Base-by-base conservation (phyloP, 139 green algal species). In the Tetradesmus lagerheimii region DNA sequence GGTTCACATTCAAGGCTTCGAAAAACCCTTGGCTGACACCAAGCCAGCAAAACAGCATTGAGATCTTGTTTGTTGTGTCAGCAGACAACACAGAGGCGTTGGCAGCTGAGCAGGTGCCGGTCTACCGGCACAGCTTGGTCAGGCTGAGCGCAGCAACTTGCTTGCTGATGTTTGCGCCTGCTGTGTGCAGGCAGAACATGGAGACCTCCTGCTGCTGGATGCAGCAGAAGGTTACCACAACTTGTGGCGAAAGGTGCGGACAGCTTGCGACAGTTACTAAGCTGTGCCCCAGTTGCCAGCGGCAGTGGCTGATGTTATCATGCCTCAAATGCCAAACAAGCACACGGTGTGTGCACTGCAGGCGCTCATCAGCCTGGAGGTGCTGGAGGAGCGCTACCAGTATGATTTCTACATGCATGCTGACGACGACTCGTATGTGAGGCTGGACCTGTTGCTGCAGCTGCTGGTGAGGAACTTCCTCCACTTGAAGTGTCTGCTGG, bases 341-440 rank as follows among this genome's bases (percentile, higher is more conserved):
- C 47, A 62, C 47, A 31, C 81, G 38, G 38, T 35, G 4, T 77
- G 43, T 77, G 16, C 43, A 0, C 47, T 39, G 62, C 77, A 91
- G 90, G 77, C 91, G 15, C 78, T 93, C 12, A 29, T 75, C 3
- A 88, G 89, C 62, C 18, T 94, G 31, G 6, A 67, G 11, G n/a
- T 53, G 27, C 47, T 89, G 80, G 83, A 90, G 83, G 29, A 87
- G 84, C 18, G 31, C 5, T 53, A 43, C 11, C 12, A 57, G 3
- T 93, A 91, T 37, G 23, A 86, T 0, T 95, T 88, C 85, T 93
- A 93, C 14, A 94, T 96, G 91, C 94, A 96, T 87, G 93, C 93
- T 2, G 94, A 96, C 77, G 94, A 96, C 62, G 94, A 96, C 88
- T 94, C 86, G 53, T 95, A 94, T 75, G 82, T 96, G n/a, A 83